Conservation (phyloP, 441 rosid genomes). For the Raphanus hybrid region DNA sequence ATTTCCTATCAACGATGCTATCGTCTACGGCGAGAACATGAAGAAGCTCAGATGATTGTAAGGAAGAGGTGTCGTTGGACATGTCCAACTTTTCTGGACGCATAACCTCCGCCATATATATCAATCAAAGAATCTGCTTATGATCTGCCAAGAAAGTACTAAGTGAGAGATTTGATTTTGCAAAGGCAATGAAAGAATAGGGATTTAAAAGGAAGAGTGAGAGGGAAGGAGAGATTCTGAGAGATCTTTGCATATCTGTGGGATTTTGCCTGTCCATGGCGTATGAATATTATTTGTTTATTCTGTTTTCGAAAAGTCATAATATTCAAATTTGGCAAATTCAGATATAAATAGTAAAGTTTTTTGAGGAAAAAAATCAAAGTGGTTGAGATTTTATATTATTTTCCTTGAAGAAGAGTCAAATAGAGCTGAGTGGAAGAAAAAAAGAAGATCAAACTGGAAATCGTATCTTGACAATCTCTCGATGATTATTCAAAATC, state of each 20-base stretch:
- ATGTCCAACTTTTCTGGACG: constrained; percentile 32
- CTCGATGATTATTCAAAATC: not conserved
- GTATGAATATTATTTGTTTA: constrained; percentile 38
- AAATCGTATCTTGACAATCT: not conserved
- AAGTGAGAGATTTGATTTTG: constrained; percentile 1
- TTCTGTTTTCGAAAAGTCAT: constrained; percentile 1
- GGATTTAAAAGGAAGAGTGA: constrained; percentile 27
- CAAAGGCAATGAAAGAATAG: not conserved
- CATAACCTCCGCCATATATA: constrained; percentile 39
- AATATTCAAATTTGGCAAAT: not conserved
- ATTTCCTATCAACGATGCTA: constrained; percentile 72
- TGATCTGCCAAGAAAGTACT: not conserved
- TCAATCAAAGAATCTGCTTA: not conserved
- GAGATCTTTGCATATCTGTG: constrained; percentile 44
- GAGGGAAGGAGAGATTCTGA: constrained; percentile 32
- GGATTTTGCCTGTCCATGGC: constrained; percentile 41
- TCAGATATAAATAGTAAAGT: not conserved
- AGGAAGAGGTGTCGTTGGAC: constrained; percentile 28
- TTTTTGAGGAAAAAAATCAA: not conserved
- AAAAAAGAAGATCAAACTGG: not conserved
- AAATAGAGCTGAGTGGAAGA: not conserved
- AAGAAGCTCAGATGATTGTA: constrained; percentile 40
- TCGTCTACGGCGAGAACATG: constrained; percentile 94
- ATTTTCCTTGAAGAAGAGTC: not conserved
- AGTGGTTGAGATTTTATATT: not conserved